Conservation (phyloP, 495 filamentous ascomycete genomes). For the Zalerion maritima region DNA sequence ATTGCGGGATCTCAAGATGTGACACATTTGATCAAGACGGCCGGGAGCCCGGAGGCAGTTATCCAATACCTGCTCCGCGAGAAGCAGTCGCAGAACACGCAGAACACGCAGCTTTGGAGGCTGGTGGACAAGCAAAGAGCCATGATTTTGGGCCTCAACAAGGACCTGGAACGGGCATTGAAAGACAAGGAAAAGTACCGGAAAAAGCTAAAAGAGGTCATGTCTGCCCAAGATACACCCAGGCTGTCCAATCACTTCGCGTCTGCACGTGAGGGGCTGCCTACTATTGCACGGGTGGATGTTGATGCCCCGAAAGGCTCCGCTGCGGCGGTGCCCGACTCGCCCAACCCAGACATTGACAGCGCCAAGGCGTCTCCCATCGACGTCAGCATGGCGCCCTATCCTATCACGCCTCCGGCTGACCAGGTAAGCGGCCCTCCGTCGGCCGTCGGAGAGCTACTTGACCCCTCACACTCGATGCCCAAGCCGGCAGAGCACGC, state of each 20-base stretch:
- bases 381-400: conserved; percentile 37
- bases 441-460: conserved; percentile 24
- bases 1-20: conserved; percentile 43
- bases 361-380: conserved; percentile 33
- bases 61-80: conserved; percentile 82
- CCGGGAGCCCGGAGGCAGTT: conserved; percentile 79
- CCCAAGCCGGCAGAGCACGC: conserved; percentile 38
- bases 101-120: conserved; percentile 88
- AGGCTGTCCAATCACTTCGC: conserved; percentile 4
- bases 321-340: conserved; percentile 21
- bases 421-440: conserved; percentile 16
- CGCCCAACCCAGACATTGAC: conserved; percentile 28
- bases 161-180: conserved; percentile 78
- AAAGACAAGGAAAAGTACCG: conserved; percentile 93
- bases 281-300: conserved; percentile 10
- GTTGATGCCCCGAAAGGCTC: conserved; percentile 16
- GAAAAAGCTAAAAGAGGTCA: conserved; percentile 69
- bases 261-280: conserved; percentile 3
- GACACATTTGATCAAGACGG: conserved; percentile 57
- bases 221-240: conserved; percentile 17
- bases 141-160: conserved; percentile 86
- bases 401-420: conserved; percentile 40
- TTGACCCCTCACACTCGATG: conserved; percentile 38
- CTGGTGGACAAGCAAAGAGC: conserved; percentile 91
- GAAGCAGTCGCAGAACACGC: conserved; percentile 72